Evolutionary conservation across 1,284 basidiomycete genomes (phyloP).

Genomic region (Apiotrichum siamense): DNA sequence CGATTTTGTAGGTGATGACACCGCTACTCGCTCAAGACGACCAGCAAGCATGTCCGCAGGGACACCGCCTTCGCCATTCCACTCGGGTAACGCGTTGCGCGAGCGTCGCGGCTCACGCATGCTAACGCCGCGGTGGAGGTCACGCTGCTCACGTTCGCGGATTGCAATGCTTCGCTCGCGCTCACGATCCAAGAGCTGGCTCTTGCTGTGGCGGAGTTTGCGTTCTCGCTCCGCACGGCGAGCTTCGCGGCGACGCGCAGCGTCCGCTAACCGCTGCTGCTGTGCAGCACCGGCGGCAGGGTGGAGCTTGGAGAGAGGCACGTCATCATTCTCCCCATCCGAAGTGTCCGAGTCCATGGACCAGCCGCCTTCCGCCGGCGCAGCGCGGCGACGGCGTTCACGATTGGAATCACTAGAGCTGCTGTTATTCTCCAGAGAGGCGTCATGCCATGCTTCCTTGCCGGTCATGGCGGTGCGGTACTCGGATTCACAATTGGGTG

Average conservation of each 20-base stretch:
- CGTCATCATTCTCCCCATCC: slow-evolving; percentile 27
- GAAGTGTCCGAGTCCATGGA: slow-evolving; percentile 9
- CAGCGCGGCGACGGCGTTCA: slow-evolving; percentile 1
- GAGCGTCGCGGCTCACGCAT: background rate
- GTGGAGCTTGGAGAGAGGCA: slow-evolving; percentile 36
- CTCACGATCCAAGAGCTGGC: slow-evolving; percentile 6
- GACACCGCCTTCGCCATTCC: slow-evolving; percentile 45
- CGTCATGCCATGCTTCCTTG: slow-evolving; percentile 9
- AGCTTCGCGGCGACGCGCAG: slow-evolving; percentile 10
- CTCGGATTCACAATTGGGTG: no score
- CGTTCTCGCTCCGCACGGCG: slow-evolving; percentile 14
- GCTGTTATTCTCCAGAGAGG: background rate
- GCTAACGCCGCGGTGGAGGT: background rate
- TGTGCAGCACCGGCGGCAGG: slow-evolving; percentile 34
- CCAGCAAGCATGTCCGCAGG: slow-evolving; percentile 28
- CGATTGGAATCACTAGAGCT: slow-evolving; percentile 8
- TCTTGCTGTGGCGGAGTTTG: slow-evolving; percentile 10
- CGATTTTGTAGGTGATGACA: background rate
- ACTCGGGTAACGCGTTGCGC: slow-evolving; percentile 9
- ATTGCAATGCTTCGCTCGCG: background rate
- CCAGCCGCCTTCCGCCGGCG: slow-evolving; percentile 5
- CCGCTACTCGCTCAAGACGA: slow-evolving; percentile 26
- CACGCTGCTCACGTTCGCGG: background rate
- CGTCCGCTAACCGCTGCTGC: slow-evolving; percentile 7
- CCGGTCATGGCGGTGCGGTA: no score